These are phyloP conservation scores for Candida railenensis DNA, from an alignment of 805 yeast species.

Conservation along the genomic window DNA sequence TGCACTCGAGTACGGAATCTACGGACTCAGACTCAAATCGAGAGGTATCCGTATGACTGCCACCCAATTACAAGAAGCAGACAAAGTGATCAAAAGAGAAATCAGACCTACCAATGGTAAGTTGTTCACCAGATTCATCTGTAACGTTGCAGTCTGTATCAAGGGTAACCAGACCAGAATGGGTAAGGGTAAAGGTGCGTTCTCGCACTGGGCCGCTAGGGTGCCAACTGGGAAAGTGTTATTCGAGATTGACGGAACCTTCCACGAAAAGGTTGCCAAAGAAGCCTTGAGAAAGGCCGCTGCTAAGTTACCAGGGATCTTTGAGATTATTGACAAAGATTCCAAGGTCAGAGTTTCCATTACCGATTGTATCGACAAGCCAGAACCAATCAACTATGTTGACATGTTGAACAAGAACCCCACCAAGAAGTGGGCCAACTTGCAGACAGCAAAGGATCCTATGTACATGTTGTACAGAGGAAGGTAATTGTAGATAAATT, in stretches of 20 bases:
- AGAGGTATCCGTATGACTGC: constrained; percentile 87
- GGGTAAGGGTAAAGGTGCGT: constrained; percentile 99
- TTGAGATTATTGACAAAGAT: constrained; percentile 72
- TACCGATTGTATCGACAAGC: constrained; percentile 48
- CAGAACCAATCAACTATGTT: constrained; percentile 50
- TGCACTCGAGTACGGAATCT: constrained; percentile 73
- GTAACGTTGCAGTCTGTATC: constrained; percentile 87
- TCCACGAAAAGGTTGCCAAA: constrained; percentile 87
- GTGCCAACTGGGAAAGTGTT: constrained; percentile 94
- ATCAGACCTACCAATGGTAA: constrained; percentile 77
- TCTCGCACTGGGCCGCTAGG: constrained; percentile 95
- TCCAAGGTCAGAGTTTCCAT: constrained; percentile 73
- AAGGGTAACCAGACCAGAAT: constrained; percentile 99
- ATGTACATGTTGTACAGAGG: constrained; percentile 61
- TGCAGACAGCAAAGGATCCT: constrained; percentile 48
- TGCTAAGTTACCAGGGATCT: constrained; percentile 87
- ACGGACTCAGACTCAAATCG: constrained; percentile 84
- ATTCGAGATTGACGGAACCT: constrained; percentile 76
- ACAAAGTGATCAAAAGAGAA: constrained; percentile 77
- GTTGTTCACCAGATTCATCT: constrained; percentile 75
- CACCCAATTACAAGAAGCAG: constrained; percentile 87
- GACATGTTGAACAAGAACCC: constrained; percentile 60
- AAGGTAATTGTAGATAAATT: constrained; percentile 39
- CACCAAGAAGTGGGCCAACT: constrained; percentile 59
- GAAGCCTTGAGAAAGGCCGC: constrained; percentile 90